Conservation (phyloP, 208 protist species). For the Leishmania aethiopica region DNA sequence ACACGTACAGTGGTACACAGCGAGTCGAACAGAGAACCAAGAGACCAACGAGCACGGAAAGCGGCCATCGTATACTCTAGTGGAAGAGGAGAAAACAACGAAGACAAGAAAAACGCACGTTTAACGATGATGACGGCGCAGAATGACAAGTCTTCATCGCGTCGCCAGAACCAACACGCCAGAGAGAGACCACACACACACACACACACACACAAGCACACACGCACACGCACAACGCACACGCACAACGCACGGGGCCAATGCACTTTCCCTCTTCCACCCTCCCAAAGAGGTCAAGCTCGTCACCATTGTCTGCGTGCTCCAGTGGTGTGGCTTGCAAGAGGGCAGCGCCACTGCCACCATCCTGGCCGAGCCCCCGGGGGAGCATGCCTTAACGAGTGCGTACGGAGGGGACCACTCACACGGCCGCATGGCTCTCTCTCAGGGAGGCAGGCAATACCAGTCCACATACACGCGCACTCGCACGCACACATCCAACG, state of each 20-base stretch:
- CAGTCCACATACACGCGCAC: background rate
- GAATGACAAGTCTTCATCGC: background rate
- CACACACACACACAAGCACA: background rate
- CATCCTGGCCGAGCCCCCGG: background rate
- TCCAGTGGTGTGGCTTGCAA: background rate
- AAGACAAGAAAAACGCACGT: background rate
- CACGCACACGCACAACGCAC: background rate
- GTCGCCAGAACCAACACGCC: background rate
- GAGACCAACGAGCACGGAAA: background rate
- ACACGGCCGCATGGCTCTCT: background rate
- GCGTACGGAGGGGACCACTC: background rate
- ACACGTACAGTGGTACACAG: slow-evolving; percentile 7
- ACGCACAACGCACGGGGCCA: background rate
- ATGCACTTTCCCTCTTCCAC: background rate
- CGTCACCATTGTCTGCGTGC: background rate
- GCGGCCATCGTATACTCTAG: slow-evolving; percentile 1
- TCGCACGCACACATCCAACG: background rate
- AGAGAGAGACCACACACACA: background rate
- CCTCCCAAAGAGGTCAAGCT: background rate
- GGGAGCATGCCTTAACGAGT: background rate
- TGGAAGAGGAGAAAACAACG: too few relatives aligned
- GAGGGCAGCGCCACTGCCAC: background rate
- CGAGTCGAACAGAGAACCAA: background rate
- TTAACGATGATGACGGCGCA: background rate
- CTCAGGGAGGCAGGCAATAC: background rate